Base-by-base conservation (phyloP, 1,284 basidiomycete genomes). In the Trichosporon ovoides region DNA sequence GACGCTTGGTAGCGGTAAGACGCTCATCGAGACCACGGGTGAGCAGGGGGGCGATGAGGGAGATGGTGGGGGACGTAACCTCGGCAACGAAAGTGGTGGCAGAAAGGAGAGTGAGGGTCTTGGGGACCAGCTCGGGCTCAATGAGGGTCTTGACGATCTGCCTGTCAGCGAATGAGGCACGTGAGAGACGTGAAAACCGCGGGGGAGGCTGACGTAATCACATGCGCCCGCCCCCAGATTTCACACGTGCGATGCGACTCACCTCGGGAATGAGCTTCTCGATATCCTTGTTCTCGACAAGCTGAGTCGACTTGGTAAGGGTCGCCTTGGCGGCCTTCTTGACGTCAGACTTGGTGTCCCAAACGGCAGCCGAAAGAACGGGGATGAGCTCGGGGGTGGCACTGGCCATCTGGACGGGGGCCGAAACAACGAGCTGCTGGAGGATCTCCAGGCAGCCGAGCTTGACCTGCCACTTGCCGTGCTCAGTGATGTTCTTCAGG, bases 381-480 rank as follows among this genome's bases (percentile, higher is more conserved):
- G 96, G 96, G 68, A 98, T 88, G 71, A 98, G 93, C 61, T 96
- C 91, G 65, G 95, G 94, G 83, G 94, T 97, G 75, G 91, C 87
- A 73, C 85, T 86, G 66, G 89, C 89, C 67, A 86, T 90, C 81
- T 96, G 93, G 64, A 81, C 77, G 56, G 94, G 91, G 54, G 90
- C 88, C 70, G 87, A 86, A 67, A 79, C 80, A 75, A 98, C 87
- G 78, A 99, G 85, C 82, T 93, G 88, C 81, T 98, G 87, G 77
- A 99, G 84, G 70, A 91, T 79, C 69, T 83, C 80, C 64, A 98
- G 82, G 38, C 87, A 84, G 59, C 95, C 95, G 35, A 86, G 89
- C 87, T 99, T 99, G 83, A 97, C 79, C 80, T 98, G 96, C 96
- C 95, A 98, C 82, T 99, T 99, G 74, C 95, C 94, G 82, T 96